Percentiles rank a stretch among this genome's conserved stretches.
These are phyloP conservation scores for Allomyces macrogynus DNA, from an alignment of 192 early-diverging fungal genomes.

Conservation along the genomic window DNA sequence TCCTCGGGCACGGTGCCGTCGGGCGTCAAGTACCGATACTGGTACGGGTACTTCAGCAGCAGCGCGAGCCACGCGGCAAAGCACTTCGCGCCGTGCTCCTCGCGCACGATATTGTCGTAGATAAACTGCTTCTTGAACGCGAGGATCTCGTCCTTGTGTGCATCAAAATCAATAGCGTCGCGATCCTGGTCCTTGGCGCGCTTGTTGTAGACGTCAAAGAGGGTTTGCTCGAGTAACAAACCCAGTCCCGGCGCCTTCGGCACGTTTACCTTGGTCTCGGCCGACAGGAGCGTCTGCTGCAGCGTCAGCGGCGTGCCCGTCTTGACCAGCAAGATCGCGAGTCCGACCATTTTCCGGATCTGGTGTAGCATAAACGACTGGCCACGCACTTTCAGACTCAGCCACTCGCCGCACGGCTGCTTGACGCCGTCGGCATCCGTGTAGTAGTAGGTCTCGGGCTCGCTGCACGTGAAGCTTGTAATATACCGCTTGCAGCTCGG, in stretches of 20 bases:
- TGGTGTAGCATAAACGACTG: conserved; percentile 99
- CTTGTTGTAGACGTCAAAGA: conserved; percentile 48
- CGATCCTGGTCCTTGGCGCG: conserved; percentile 9
- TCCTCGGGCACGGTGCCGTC: conserved; percentile 34
- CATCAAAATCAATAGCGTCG: conserved; percentile 30
- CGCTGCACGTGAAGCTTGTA: conserved; percentile 45
- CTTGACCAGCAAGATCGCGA: conserved; percentile 65
- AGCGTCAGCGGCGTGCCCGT: conserved; percentile 43
- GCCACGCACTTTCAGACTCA: conserved; percentile 77
- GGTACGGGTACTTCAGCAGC: conserved; percentile 11
- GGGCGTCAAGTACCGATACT: conserved; percentile 35
- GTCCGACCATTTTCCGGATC: conserved; percentile 97
- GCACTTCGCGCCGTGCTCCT: conserved; percentile 41
- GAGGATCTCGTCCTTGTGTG: conserved; percentile 47
- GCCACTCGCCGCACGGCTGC: conserved; percentile 45
- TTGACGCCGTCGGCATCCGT: neutral
- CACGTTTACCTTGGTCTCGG: conserved; percentile 63
- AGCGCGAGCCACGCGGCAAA: conserved; percentile 7
- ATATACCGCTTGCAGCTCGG: conserved; percentile 64
- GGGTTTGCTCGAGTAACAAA: conserved; percentile 59
- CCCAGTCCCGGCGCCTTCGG: conserved; percentile 91
- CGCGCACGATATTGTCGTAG: conserved; percentile 53
- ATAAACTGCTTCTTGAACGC: conserved; percentile 77
- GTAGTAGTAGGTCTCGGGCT: neutral
- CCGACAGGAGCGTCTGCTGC: conserved; percentile 31